Base-by-base conservation (phyloP, 805 yeast genomes). In the Starmerella sirachaensis region DNA sequence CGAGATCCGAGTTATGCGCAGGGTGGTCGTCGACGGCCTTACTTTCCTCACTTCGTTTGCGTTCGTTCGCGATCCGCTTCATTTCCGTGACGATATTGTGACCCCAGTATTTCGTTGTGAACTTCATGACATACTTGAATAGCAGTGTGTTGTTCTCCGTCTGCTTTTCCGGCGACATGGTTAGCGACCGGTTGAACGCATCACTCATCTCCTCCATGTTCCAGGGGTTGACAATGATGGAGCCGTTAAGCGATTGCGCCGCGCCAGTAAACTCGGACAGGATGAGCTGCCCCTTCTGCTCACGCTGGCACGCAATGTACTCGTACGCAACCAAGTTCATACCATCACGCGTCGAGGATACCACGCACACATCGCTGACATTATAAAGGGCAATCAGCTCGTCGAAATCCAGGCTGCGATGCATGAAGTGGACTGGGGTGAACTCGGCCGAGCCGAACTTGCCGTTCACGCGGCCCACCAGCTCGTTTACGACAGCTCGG, bases 241-340 rank as follows among this genome's bases (percentile, higher is more conserved):
- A 85, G 18, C 99, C 99, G 55, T 91, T 88, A 46, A 91, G 65
- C 1, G 93, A 80, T 62, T 91, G 99, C 1, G 98, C 97, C n/a
- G 98, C 98, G 33, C 99, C 99, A 0, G 98, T 91, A 62, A 91
- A 91, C 62, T 91, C 99, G 29, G 93, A 78, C 45, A 91, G 59
- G 33, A 91, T 81, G 49, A 91, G 66, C 3, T 85, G 75, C 7
- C 99, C 99, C 46, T 84, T 76, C 44, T 75, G 75, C 32, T 77
- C 76, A 45, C 76, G 71, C 61, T 91, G 98, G 55, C 97, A 88
- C 1, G 97, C 96, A 52, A 91, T 84, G 60, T 91, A 91, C 62
- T 91, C 99, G 58, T 84, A 93, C 37, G 88, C 74, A 30, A 93
- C 98, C 53, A 91, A 70, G 57, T 91, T 91, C 99, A 91, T 91